Conservation (phyloP, 2,329 filamentous ascomycete species). For the Fusarium ramigenum region DNA sequence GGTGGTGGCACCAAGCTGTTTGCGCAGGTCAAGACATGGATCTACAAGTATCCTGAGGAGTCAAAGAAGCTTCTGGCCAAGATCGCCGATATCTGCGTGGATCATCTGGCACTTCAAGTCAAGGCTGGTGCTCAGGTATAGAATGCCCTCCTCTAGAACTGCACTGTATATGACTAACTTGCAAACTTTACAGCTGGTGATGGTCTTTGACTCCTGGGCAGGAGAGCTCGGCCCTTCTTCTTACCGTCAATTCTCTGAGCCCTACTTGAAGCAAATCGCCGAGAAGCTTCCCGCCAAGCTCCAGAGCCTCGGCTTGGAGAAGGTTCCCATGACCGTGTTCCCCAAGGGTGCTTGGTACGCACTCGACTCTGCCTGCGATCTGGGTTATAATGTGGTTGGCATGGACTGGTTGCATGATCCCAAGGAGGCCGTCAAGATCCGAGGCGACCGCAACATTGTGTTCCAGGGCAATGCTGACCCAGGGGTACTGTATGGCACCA, state of each 20-base stretch:
- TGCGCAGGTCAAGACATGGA: constrained; percentile 93
- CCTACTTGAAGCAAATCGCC: constrained; percentile 86
- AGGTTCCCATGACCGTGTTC: constrained; percentile 96
- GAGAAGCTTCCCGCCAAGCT: constrained; percentile 80
- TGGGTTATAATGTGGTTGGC: constrained; percentile 93
- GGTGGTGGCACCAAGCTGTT: constrained; percentile 97
- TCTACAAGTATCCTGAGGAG: constrained; percentile 86
- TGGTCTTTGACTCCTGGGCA: constrained; percentile 99
- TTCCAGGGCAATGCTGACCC: constrained; percentile 97
- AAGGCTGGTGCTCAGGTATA: constrained; percentile 86
- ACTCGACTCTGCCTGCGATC: constrained; percentile 83
- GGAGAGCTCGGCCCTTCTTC: constrained; percentile 87
- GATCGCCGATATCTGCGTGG: constrained; percentile 93
- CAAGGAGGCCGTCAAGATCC: constrained; percentile 81
- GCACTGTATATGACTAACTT: neutral
- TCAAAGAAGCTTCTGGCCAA: constrained; percentile 85
- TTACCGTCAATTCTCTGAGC: constrained; percentile 86
- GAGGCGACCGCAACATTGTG: constrained; percentile 77
- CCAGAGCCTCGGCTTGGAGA: constrained; percentile 76
- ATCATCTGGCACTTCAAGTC: constrained; percentile 92
- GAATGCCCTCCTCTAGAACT: neutral
- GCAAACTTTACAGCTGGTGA: constrained; percentile 69
- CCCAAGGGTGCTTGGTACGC: constrained; percentile 98
- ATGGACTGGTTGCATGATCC: constrained; percentile 96
- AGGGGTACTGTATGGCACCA: constrained; percentile 87